Base-by-base conservation (phyloP, 768 basidiomycete genomes). In the Pisolithus microcarpus region DNA sequence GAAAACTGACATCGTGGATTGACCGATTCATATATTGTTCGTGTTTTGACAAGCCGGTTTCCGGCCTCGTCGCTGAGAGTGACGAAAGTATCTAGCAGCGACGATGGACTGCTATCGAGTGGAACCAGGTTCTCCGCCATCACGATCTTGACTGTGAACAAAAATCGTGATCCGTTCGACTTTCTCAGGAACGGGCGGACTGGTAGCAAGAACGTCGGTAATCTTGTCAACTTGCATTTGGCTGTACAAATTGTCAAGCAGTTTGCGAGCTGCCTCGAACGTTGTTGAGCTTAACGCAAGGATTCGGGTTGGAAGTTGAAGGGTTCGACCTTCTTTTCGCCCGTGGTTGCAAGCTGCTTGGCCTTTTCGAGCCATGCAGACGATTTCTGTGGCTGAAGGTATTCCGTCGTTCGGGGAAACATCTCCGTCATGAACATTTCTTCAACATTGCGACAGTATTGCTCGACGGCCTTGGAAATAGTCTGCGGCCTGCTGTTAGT, bases 271-370 rank as follows among this genome's bases (percentile, higher is more conserved):
- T 10, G 91, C 87, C 30, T 59, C 94, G 93, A 56, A 98, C 83
- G 66, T 97, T 97, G 74, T 99, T 99, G 46, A 98, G 78, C 73
- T 97, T 97, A 65, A 99, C 90, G 61, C 94, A 97, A n/a, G 0
- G 91, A 92, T 71, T 95, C 82, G 0, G 93, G 79, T 46, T 79
- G 83, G 73, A 99, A 98, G 61, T 93, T 91, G 75, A 94, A 99
- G 1, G 92, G 89, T 59, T 93, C 91, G 40, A 94, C 77, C 66
- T 88, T 94, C 75, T 90, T 93, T 67, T 97, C 94, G 42, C 85
- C 85, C 45, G 80, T 72, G 4, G 76, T 75, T 9, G 90, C 75
- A 2, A 94, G 80, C 58, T 84, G 81, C 55, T 83, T 81, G 4
- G 91, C 91, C 59, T 83, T 90, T 68, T 92, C 89, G 15, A 92